Evolutionary conservation across 805 yeast species (phyloP).

Genomic region (Starmerella vaccinii): DNA sequence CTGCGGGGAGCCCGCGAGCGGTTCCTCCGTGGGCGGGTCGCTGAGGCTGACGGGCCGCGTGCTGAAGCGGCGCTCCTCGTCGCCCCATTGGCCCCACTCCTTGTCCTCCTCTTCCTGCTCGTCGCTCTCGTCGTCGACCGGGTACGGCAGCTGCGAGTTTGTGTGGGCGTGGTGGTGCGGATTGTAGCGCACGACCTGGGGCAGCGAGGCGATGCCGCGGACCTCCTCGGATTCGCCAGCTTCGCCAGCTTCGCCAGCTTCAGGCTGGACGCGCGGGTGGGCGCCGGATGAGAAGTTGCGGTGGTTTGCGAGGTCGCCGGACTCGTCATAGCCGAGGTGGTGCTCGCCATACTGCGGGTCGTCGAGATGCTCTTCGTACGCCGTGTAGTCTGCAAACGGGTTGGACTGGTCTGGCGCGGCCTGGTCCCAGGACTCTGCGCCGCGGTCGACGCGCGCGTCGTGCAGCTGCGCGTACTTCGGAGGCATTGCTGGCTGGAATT

Average conservation of each 20-base stretch:
- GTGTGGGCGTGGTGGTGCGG: slow-evolving; percentile 24
- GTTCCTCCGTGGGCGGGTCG: background rate
- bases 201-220: slow-evolving; percentile 11
- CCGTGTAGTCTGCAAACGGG: slow-evolving; percentile 18
- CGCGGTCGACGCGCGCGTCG: slow-evolving; percentile 14
- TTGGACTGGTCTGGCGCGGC: slow-evolving; percentile 4
- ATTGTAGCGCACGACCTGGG: slow-evolving; percentile 14
- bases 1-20: background rate
- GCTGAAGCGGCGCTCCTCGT: slow-evolving; percentile 21
- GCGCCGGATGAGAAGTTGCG: slow-evolving; percentile 10
- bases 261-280: background rate
- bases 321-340: slow-evolving; percentile 14
- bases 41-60: slow-evolving; percentile 18
- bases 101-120: slow-evolving; percentile 19
- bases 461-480: slow-evolving; percentile 12
- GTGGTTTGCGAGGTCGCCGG: slow-evolving; percentile 20
- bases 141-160: slow-evolving; percentile 19
- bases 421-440: background rate
- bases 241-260: slow-evolving; percentile 10
- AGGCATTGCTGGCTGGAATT: slow-evolving; percentile 9
- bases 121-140: slow-evolving; percentile 8
- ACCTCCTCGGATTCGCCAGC: slow-evolving; percentile 8
- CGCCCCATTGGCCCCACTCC: slow-evolving; percentile 23
- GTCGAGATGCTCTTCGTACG: slow-evolving; percentile 6
- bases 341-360: background rate